These are phyloP conservation scores for Acacia confusa DNA, from an alignment of 306 rosid species.

Conservation along the genomic window DNA sequence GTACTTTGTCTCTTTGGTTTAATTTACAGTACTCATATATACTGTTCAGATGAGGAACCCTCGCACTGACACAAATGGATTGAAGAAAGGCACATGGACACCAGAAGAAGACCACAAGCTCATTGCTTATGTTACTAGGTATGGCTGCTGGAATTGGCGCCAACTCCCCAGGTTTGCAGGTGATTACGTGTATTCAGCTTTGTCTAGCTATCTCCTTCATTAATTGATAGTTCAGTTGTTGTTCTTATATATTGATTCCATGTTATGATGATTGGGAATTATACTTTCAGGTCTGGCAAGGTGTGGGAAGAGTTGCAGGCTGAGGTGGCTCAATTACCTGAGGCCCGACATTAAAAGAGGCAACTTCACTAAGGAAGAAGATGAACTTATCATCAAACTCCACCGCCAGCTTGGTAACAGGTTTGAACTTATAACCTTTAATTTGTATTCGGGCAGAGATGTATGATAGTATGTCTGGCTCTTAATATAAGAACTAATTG, in stretches of 20 bases:
- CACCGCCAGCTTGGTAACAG: conserved; percentile 38
- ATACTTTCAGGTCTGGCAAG: conserved; percentile 31
- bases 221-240: too few species aligned
- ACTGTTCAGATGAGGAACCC: not conserved
- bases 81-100: conserved; percentile 83
- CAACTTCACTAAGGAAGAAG: conserved; percentile 34
- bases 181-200: conserved; percentile 1
- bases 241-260: not conserved
- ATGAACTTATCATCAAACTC: conserved; percentile 28
- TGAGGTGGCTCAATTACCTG: conserved; percentile 50
- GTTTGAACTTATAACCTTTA: not conserved
- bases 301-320: conserved; percentile 51
- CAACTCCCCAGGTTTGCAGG: conserved; percentile 91
- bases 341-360: conserved; percentile 48
- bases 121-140: conserved; percentile 71
- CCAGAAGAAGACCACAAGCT: conserved; percentile 75
- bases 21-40: not conserved
- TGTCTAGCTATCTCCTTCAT: too few species aligned
- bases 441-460: not conserved
- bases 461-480: not conserved
- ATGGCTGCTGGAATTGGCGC: conserved; percentile 95
- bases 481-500: too few species aligned
- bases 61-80: conserved; percentile 43
- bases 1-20: not conserved
- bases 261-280: not conserved